Evolutionary conservation across 257 asterid genomes (phyloP), one percentile per base, ranked within the genome.

Genomic region (Buddleja alternifolia): DNA sequence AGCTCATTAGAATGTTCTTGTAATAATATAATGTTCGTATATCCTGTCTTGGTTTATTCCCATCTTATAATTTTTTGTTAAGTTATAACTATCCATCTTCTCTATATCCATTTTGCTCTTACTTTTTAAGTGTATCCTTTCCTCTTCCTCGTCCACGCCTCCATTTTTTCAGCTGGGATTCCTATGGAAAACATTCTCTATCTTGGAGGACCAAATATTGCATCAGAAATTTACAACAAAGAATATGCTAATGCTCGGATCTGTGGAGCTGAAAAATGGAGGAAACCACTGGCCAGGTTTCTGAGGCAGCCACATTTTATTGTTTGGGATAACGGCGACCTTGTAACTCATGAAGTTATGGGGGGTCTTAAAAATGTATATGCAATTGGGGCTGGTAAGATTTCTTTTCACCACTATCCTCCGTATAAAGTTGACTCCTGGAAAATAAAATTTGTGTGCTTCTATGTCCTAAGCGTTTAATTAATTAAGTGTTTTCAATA

Each of bases 141-240:
- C 12, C 32, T 56, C 55, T 69, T 73, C 21, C 71, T 67, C 71
- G 60, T 73, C 39, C 25, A 56, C 61, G 73, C 71, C 8, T 67
- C 40, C 12, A 25, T n/a, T n/a, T n/a, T 66, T 69, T 70, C 87
- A 91, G 97, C 96, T 72, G 89, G 88, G 71, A 64, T 88, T 69
- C 86, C 93, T 20, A 80, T 83, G 76, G 95, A 91, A 61, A 91
- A 91, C 78, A 91, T 91, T 75, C 92, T 91, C 46, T 91, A 88
- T 78, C 90, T 88, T 59, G 97, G 97, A 70, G 97, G 97, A 64
- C 96, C 97, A 23, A 91, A 91, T 70, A 88, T 91, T 82, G 96
- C 97, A 40, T 86, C 96, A 32, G 96, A 91, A 74, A 91, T 91
- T 50, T 91, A 91, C 87, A 88, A 91, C 75, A 85, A 81, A 74